Evolutionary conservation across 176 grass and related monocot species (phyloP).

Genomic region (Avena eriantha): DNA sequence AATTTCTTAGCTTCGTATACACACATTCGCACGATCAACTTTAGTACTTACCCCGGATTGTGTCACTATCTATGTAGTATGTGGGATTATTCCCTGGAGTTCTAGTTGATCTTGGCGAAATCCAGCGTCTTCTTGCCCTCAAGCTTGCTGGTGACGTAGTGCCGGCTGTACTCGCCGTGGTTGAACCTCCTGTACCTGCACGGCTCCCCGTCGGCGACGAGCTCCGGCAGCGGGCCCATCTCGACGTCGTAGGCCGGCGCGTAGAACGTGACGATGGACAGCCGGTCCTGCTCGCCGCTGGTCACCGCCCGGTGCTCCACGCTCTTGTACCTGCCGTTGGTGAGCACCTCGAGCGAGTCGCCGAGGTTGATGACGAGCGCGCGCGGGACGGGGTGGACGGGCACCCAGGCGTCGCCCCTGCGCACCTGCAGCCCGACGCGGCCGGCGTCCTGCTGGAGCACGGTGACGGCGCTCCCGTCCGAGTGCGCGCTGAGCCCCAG

Average conservation of each 20-base stretch:
- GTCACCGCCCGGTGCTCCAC: constrained; percentile 86
- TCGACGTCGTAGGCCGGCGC: constrained; percentile 87
- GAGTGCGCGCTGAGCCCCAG: constrained; percentile 87
- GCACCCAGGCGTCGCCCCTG: constrained; percentile 58
- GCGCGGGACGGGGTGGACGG: constrained; percentile 54
- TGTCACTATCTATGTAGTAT: too few relatives aligned
- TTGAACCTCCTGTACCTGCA: constrained; percentile 76
- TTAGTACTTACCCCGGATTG: too few relatives aligned
- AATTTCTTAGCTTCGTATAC: too few relatives aligned
- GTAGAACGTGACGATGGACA: constrained; percentile 85
- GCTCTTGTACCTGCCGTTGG: constrained; percentile 91
- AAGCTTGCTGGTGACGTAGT: constrained; percentile 83
- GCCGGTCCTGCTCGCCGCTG: constrained; percentile 46
- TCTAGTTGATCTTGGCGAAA: constrained; percentile 66
- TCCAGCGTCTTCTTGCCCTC: constrained; percentile 93
- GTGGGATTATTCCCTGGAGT: not conserved
- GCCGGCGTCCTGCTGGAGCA: constrained; percentile 78
- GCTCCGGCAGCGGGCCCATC: constrained; percentile 74
- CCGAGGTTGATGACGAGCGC: constrained; percentile 81
- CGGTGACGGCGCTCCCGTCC: constrained; percentile 89
- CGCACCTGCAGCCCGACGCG: constrained; percentile 74
- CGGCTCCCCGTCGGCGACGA: constrained; percentile 52
- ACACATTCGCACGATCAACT: too few relatives aligned
- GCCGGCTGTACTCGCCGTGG: constrained; percentile 87
- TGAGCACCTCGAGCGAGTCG: constrained; percentile 76